Evolutionary conservation across 106 monocot genomes (phyloP).

Genomic region (Platanthera guangdongensis): DNA sequence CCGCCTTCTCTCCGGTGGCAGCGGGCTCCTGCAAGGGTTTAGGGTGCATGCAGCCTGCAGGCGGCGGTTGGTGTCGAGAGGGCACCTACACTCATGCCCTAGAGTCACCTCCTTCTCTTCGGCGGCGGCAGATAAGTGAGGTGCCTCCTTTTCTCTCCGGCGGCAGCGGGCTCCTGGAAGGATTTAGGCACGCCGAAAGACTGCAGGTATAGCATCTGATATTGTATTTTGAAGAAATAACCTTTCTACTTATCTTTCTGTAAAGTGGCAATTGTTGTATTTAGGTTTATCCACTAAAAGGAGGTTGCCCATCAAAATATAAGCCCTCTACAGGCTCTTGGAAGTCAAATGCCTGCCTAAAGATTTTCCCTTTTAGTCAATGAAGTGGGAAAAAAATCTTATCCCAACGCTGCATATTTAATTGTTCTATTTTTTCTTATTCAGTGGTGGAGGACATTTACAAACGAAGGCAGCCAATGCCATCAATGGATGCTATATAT

Average conservation of each 20-base stretch:
- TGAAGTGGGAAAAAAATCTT: not conserved
- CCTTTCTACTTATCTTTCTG: not conserved
- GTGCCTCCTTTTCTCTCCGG: too few species aligned
- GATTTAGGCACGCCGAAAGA: too few species aligned
- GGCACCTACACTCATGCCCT: too few species aligned
- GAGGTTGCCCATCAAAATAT: not conserved
- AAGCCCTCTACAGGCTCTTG: not conserved
- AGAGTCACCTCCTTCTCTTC: too few species aligned
- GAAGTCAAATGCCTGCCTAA: not conserved
- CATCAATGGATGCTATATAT: conserved; percentile 94
- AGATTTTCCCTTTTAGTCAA: not conserved
- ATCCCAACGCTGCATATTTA: not conserved
- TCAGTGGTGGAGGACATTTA: conserved; percentile 93
- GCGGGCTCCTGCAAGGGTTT: too few species aligned
- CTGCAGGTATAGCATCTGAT: too few species aligned
- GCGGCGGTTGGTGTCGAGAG: too few species aligned
- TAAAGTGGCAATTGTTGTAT: not conserved
- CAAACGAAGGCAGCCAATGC: conserved; percentile 89
- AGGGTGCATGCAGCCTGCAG: too few species aligned
- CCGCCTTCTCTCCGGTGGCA: too few species aligned
- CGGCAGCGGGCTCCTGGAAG: too few species aligned
- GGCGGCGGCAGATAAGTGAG: too few species aligned
- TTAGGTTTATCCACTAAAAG: not conserved
- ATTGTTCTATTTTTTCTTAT: conserved; percentile 10
- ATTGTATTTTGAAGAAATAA: too few species aligned